These are phyloP conservation scores for Vitis riparia DNA, from an alignment of 164 flowering plant species.

Conservation along the genomic window DNA sequence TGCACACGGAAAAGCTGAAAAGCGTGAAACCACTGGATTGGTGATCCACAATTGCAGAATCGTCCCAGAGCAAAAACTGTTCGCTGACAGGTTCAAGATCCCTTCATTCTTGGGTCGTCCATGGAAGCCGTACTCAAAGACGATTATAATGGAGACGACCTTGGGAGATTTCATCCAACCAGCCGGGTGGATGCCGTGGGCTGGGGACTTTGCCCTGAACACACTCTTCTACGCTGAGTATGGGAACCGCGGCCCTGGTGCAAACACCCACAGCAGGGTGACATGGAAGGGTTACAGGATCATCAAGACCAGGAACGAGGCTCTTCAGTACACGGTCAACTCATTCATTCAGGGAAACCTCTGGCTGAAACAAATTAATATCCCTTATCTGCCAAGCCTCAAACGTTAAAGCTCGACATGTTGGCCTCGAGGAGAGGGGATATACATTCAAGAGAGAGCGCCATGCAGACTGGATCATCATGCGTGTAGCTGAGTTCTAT, in stretches of 20 bases:
- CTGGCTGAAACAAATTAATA: conserved; percentile 30
- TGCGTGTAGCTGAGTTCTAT: too few species aligned
- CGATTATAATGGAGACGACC: conserved; percentile 24
- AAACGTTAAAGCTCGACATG: not conserved
- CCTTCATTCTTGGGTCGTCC: conserved; percentile 43
- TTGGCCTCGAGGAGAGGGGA: not conserved
- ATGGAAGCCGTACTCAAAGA: conserved; percentile 37
- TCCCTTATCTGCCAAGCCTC: conserved; percentile 26
- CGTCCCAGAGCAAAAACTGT: conserved; percentile 27
- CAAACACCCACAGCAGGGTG: conserved; percentile 29
- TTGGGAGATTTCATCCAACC: conserved; percentile 37
- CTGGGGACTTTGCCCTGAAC: conserved; percentile 22
- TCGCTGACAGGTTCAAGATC: conserved; percentile 13
- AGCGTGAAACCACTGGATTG: conserved; percentile 23
- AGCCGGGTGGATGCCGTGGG: conserved; percentile 45
- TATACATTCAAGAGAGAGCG: too few species aligned
- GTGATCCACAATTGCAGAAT: conserved; percentile 46
- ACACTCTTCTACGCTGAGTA: conserved; percentile 43
- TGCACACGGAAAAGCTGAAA: conserved; percentile 33
- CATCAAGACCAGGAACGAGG: conserved; percentile 27
- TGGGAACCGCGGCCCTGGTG: conserved; percentile 45
- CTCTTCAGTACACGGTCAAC: conserved; percentile 31
- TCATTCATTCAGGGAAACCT: conserved; percentile 30
- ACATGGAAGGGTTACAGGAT: conserved; percentile 38
- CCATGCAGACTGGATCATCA: too few species aligned